Evolutionary conservation across 495 filamentous ascomycete genomes (phyloP).

Genomic region (Penicillium paxilli): DNA sequence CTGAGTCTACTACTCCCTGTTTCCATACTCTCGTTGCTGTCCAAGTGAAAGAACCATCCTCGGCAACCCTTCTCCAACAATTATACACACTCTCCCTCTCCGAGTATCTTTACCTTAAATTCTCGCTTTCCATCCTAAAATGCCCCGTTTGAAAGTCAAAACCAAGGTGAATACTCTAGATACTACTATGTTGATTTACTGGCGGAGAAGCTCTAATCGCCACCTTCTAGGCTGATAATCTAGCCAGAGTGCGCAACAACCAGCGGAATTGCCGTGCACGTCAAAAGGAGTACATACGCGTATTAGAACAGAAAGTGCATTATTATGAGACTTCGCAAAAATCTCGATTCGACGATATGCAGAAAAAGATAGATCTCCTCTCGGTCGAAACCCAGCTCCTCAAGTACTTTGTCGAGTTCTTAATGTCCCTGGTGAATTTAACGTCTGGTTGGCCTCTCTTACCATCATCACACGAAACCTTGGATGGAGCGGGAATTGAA

Average conservation of each 20-base stretch:
- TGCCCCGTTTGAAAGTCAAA: neutral
- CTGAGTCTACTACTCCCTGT: too few species aligned
- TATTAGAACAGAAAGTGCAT: slow-evolving; percentile 8
- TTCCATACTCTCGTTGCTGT: too few species aligned
- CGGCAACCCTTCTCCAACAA: neutral
- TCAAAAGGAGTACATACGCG: slow-evolving; percentile 4
- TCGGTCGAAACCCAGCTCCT: neutral
- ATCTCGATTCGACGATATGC: neutral
- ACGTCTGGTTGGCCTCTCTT: neutral
- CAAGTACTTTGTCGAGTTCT: neutral
- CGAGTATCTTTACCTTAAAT: too few species aligned
- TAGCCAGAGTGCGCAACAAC: slow-evolving; percentile 15
- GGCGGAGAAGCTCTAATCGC: neutral
- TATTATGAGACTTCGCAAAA: slow-evolving; percentile 1
- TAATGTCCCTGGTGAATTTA: neutral
- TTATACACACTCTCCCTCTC: neutral
- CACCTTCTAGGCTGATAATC: slow-evolving; percentile 11
- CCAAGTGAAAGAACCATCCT: neutral
- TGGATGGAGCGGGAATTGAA: neutral
- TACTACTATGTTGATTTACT: neutral
- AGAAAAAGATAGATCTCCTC: neutral
- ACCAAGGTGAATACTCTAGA: neutral
- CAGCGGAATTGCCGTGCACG: slow-evolving; percentile 14
- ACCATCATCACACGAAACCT: neutral
- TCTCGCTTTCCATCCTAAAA: neutral